phyloP scores from a whole-genome alignment of 768 basidiomycete species.

The Thelephora ganbajun region DNA sequence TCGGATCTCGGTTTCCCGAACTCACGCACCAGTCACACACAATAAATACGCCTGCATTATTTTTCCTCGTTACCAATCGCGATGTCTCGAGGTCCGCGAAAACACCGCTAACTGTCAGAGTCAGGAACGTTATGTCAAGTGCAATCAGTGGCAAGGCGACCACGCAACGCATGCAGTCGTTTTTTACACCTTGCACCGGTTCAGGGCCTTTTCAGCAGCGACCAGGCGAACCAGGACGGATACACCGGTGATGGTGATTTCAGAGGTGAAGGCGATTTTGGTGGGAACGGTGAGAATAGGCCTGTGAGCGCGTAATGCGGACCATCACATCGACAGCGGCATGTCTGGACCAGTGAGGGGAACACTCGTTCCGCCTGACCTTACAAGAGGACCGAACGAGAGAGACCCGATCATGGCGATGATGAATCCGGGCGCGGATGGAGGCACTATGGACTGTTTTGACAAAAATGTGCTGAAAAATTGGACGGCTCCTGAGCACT shows the following conservation, averaged over 20 bases:
- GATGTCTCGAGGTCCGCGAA: too few relatives aligned
- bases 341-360: constrained; percentile 28
- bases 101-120: constrained; percentile 23
- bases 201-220: constrained; percentile 60
- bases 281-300: constrained; percentile 16
- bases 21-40: too few relatives aligned
- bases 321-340: constrained; percentile 29
- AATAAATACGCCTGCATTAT: too few relatives aligned
- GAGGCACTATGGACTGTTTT: constrained; percentile 71
- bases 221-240: constrained; percentile 38
- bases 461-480: constrained; percentile 80
- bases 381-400: constrained; percentile 59
- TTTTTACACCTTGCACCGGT: constrained; percentile 17
- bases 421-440: constrained; percentile 48
- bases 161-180: too few relatives aligned
- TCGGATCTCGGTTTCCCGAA: too few relatives aligned
- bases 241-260: constrained; percentile 19
- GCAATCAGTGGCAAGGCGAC: too few relatives aligned
- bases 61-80: too few relatives aligned
- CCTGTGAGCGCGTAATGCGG: constrained; percentile 20
- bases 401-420: constrained; percentile 80
- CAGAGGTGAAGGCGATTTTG: constrained; percentile 27
- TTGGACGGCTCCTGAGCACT: constrained; percentile 98
- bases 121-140: too few relatives aligned
- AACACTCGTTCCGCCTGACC: constrained; percentile 70